These are phyloP conservation scores for Cryptosporidium ubiquitum DNA, from an alignment of 169 alveolate species.

Conservation along the genomic window DNA sequence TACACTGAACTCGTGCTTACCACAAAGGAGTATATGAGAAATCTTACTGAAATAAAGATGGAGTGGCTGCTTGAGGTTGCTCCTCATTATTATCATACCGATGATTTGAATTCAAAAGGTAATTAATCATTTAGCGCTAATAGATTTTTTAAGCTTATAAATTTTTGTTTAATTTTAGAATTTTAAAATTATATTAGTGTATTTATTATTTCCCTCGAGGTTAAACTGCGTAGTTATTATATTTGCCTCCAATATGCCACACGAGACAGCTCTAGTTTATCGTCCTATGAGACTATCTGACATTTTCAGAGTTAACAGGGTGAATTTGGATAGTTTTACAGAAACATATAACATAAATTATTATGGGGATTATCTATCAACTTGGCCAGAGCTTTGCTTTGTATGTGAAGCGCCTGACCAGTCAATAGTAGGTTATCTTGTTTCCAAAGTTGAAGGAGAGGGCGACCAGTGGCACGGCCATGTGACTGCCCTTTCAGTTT, in stretches of 20 bases:
- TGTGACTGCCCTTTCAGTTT: slow-evolving; percentile 95
- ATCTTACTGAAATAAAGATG: slow-evolving; percentile 91
- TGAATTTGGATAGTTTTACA: slow-evolving; percentile 91
- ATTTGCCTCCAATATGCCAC: background rate
- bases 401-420: slow-evolving; percentile 90
- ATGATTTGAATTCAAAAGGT: slow-evolving; percentile 33
- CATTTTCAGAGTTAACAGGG: slow-evolving; percentile 85
- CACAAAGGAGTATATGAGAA: slow-evolving; percentile 95
- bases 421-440: slow-evolving; percentile 89
- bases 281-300: slow-evolving; percentile 79
- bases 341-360: slow-evolving; percentile 91
- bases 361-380: slow-evolving; percentile 90
- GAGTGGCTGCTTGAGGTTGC: slow-evolving; percentile 96
- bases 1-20: slow-evolving; percentile 95
- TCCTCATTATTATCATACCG: slow-evolving; percentile 93
- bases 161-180: background rate
- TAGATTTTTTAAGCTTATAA: background rate
- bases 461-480: slow-evolving; percentile 95
- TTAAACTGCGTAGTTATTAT: background rate
- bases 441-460: slow-evolving; percentile 93
- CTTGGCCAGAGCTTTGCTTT: slow-evolving; percentile 93
- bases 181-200: background rate
- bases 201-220: background rate
- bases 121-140: slow-evolving; percentile 3
- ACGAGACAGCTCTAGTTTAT: slow-evolving; percentile 5